These are phyloP conservation scores for Solanum paucissectum DNA, from an alignment of 257 asterid genomes.

Conservation along the genomic window DNA sequence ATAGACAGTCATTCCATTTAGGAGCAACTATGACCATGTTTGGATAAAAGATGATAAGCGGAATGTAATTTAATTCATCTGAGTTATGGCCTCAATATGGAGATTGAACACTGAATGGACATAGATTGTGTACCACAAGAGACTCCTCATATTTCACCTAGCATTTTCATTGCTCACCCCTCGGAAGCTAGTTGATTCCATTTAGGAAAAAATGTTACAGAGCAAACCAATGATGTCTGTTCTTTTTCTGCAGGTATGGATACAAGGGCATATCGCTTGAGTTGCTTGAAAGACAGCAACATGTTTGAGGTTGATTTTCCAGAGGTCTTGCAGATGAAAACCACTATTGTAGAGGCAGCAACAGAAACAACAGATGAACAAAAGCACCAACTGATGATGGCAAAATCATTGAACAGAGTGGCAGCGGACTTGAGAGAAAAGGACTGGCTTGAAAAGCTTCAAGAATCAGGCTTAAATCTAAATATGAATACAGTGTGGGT, in stretches of 20 bases:
- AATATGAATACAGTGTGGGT: constrained; percentile 71
- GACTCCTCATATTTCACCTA: not conserved
- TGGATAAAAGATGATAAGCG: not conserved
- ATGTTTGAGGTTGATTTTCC: constrained; percentile 87
- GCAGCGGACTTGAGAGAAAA: constrained; percentile 79
- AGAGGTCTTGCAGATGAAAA: constrained; percentile 65
- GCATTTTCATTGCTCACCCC: not conserved
- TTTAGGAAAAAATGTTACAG: not conserved
- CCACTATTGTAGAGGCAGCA: constrained; percentile 68
- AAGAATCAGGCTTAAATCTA: constrained; percentile 64
- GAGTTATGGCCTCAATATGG: not conserved
- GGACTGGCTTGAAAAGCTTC: constrained; percentile 90
- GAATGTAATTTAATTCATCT: not conserved
- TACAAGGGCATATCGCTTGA: constrained; percentile 76
- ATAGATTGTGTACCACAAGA: not conserved
- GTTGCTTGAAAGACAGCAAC: constrained; percentile 69
- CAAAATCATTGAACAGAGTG: constrained; percentile 73
- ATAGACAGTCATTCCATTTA: not conserved
- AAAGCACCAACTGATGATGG: constrained; percentile 48
- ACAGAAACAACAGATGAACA: constrained; percentile 33
- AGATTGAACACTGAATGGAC: not conserved
- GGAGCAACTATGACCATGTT: not conserved
- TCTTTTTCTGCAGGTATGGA: constrained; percentile 77
- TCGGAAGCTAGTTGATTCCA: not conserved
- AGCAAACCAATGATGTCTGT: constrained; percentile 1